Evolutionary conservation across 2,329 filamentous ascomycete species (phyloP), one percentile per base, ranked within the genome.

Genomic region (Sporothrix inflata): DNA sequence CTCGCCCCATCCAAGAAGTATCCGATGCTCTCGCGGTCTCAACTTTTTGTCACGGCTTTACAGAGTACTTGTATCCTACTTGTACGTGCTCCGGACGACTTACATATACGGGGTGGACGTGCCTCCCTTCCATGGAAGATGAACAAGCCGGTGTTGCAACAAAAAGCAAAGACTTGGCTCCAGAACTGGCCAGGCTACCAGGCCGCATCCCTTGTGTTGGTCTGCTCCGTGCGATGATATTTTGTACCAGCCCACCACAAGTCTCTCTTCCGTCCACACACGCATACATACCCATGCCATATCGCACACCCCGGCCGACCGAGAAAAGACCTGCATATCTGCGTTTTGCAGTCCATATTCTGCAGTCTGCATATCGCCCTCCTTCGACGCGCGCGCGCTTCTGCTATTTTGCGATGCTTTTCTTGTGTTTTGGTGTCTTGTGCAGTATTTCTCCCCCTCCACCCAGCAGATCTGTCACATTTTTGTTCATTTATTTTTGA

Each of bases 401-500:
- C 42, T 61, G 38, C 24, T 66, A 42, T 34, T 66, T 66, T 66
- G 40, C 14, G 12, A 21, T 65, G 40, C 60, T n/a, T 34, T 47
- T 42, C 19, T 38, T 53, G 55, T 7, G 16, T 66, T 61, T 66
- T 63, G 55, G n/a, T 51, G 40, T 14, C 16, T 71, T 34, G 49
- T 61, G 40, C 27, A 34, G 24, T 70, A 9, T 11, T 53, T 24
- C 51, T n/a, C 42, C 24, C 24, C 19, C 27, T 65, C 57, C 65
- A 72, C 45, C 47, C 68, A 69, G 19, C 47, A 67, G 71, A 67
- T 72, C 49, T 73, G 63, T 74, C 73, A 72, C 63, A 53, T 72
- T 72, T 65, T 42, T 42, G 60, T 47, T 38, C 66, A 55, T 55
- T 71, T 73, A 40, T 49, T 69, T 66, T 57, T 45, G 24, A 66